Percentiles rank a stretch among this genome's conserved stretches.
phyloP scores from a whole-genome alignment of 169 alveolate genomes.

The Plasmodium inui region DNA sequence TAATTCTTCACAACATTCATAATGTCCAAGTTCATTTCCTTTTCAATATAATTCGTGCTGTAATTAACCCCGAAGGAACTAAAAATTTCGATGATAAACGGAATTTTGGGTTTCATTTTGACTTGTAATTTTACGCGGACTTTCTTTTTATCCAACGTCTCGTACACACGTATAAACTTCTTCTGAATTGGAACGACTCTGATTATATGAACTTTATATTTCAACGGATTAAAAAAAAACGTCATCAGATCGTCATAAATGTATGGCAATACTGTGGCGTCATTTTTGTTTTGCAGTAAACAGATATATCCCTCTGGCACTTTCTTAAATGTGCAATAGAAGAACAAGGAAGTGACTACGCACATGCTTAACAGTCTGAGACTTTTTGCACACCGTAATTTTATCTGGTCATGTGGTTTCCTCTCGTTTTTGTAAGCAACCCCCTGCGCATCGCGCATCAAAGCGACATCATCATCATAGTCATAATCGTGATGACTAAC shows the following conservation, averaged over 20 bases:
- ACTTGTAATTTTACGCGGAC: slow-evolving; percentile 42
- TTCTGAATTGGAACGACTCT: slow-evolving; percentile 51
- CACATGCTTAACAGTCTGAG: background rate
- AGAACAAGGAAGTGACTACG: slow-evolving; percentile 18
- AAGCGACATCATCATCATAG: background rate
- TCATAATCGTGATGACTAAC: background rate
- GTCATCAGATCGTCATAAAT: slow-evolving; percentile 70
- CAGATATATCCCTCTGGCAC: slow-evolving; percentile 69
- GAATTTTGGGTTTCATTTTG: slow-evolving; percentile 78
- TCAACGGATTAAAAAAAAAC: slow-evolving; percentile 49
- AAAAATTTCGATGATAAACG: slow-evolving; percentile 82
- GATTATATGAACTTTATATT: slow-evolving; percentile 33
- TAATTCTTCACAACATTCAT: slow-evolving; percentile 80
- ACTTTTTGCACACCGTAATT: slow-evolving; percentile 17
- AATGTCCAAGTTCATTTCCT: slow-evolving; percentile 80
- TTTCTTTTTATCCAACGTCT: slow-evolving; percentile 59
- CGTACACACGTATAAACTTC: slow-evolving; percentile 47
- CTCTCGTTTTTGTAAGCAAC: background rate
- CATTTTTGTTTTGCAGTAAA: slow-evolving; percentile 43
- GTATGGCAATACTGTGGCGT: slow-evolving; percentile 32
- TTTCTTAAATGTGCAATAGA: slow-evolving; percentile 50
- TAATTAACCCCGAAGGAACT: slow-evolving; percentile 80
- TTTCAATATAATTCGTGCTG: slow-evolving; percentile 78
- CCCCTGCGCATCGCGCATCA: background rate
- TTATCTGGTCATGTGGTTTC: slow-evolving; percentile 8